Evolutionary conservation across 1,139 yeast species (phyloP).

Genomic region (Suhomyces bolitotheri): DNA sequence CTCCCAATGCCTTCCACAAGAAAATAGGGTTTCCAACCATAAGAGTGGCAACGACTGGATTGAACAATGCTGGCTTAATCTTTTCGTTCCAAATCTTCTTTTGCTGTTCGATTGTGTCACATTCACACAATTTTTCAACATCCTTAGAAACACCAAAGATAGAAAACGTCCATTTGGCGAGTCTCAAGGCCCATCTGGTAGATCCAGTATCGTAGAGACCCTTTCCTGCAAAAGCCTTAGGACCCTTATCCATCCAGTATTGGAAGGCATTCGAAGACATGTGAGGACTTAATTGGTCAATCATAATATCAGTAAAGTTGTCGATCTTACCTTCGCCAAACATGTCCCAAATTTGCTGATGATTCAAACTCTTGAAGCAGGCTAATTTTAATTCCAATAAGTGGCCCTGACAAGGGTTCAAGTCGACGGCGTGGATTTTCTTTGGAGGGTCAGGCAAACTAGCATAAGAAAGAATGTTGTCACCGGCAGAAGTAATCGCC

Average conservation of each 20-base stretch:
- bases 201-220: slow-evolving; percentile 83
- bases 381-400: slow-evolving; percentile 77
- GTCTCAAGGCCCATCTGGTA: slow-evolving; percentile 79
- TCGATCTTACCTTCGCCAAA: slow-evolving; percentile 74
- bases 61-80: slow-evolving; percentile 68
- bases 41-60: slow-evolving; percentile 64
- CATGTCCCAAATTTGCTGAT: slow-evolving; percentile 66
- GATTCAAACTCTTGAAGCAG: slow-evolving; percentile 54
- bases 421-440: slow-evolving; percentile 79
- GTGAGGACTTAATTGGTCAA: slow-evolving; percentile 61
- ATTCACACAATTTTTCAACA: slow-evolving; percentile 57
- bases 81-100: slow-evolving; percentile 58
- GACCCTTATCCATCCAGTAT: slow-evolving; percentile 72
- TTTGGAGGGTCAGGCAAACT: slow-evolving; percentile 69
- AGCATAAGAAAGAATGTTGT: slow-evolving; percentile 74
- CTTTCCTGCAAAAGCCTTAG: slow-evolving; percentile 55
- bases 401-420: slow-evolving; percentile 82
- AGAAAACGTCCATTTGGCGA: slow-evolving; percentile 61
- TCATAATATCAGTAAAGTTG: slow-evolving; percentile 46
- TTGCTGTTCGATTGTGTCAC: slow-evolving; percentile 63
- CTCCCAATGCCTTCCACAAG: slow-evolving; percentile 86
- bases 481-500: slow-evolving; percentile 87
- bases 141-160: slow-evolving; percentile 54
- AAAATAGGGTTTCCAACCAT: slow-evolving; percentile 79
- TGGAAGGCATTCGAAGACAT: slow-evolving; percentile 80